phyloP scores from a whole-genome alignment of 129 eudicot genomes.

The Saposhnikovia divaricata region DNA sequence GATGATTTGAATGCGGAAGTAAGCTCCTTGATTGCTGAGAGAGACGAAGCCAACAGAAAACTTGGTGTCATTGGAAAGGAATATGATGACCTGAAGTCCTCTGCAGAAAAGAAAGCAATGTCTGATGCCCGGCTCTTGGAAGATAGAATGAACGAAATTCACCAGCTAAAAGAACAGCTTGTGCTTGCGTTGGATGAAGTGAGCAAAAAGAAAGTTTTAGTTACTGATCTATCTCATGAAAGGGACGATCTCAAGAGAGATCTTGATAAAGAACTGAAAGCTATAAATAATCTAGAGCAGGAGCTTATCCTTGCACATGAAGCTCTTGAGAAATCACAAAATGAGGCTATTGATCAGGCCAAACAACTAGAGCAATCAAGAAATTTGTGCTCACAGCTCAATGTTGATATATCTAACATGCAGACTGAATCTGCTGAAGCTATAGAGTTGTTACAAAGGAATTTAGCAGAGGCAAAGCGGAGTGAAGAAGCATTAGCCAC shows the following conservation, averaged over 20 bases:
- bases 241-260: constrained; percentile 40
- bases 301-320: constrained; percentile 34
- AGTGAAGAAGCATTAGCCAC: constrained; percentile 28
- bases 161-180: constrained; percentile 49
- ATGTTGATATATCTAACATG: constrained; percentile 38
- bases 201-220: constrained; percentile 26
- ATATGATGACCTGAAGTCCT: constrained; percentile 30
- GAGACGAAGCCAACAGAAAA: constrained; percentile 32
- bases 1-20: constrained; percentile 41
- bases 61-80: constrained; percentile 32
- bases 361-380: constrained; percentile 36
- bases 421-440: constrained; percentile 38
- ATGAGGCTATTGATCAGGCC: constrained; percentile 42
- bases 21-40: constrained; percentile 32
- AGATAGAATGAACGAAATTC: constrained; percentile 37
- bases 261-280: constrained; percentile 37
- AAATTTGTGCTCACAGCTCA: constrained; percentile 43
- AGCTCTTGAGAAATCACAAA: constrained; percentile 32
- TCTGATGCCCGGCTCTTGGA: constrained; percentile 57
- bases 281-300: constrained; percentile 31
- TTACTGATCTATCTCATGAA: constrained; percentile 44
- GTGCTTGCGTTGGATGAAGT: constrained; percentile 28
- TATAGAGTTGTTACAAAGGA: constrained; percentile 31
- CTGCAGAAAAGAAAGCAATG: constrained; percentile 42
- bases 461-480: constrained; percentile 34